Evolutionary conservation across 768 basidiomycete species (phyloP).

Genomic region (Lyophyllum semitale): DNA sequence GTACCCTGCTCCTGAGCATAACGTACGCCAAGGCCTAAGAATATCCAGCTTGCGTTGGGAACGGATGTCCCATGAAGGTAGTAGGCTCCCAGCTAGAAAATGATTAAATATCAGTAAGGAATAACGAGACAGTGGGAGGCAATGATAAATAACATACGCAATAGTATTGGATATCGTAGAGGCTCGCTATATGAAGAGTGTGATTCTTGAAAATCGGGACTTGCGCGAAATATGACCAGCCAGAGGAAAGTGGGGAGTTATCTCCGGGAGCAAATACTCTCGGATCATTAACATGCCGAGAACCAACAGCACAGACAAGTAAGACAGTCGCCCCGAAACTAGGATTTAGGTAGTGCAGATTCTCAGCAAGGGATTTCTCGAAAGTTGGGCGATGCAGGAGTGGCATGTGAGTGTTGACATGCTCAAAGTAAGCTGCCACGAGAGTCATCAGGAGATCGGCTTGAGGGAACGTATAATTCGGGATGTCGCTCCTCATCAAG

Average conservation of each 20-base stretch:
- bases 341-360: slow-evolving; percentile 47
- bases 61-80: slow-evolving; percentile 58
- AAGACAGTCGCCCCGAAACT: slow-evolving; percentile 61
- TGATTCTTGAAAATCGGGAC: slow-evolving; percentile 64
- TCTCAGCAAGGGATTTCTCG: slow-evolving; percentile 45
- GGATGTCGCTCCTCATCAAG: slow-evolving; percentile 7
- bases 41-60: slow-evolving; percentile 66
- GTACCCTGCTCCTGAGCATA: slow-evolving; percentile 77
- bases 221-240: slow-evolving; percentile 70
- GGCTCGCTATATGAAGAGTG: slow-evolving; percentile 56
- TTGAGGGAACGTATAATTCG: slow-evolving; percentile 47
- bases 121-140: too few relatives aligned
- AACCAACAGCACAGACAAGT: slow-evolving; percentile 68
- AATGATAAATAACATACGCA: slow-evolving; percentile 36
- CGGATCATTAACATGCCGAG: slow-evolving; percentile 57
- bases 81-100: slow-evolving; percentile 44
- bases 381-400: slow-evolving; percentile 75
- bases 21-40: slow-evolving; percentile 69
- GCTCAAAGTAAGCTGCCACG: slow-evolving; percentile 62
- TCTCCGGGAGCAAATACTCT: slow-evolving; percentile 46
- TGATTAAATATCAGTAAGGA: slow-evolving; percentile 7
- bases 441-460: slow-evolving; percentile 50
- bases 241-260: slow-evolving; percentile 44
- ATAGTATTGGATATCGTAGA: slow-evolving; percentile 77
- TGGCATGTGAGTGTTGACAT: slow-evolving; percentile 58